These are phyloP conservation scores for Curvularia lunata DNA, from an alignment of 2,329 filamentous ascomycete genomes.

Conservation along the genomic window DNA sequence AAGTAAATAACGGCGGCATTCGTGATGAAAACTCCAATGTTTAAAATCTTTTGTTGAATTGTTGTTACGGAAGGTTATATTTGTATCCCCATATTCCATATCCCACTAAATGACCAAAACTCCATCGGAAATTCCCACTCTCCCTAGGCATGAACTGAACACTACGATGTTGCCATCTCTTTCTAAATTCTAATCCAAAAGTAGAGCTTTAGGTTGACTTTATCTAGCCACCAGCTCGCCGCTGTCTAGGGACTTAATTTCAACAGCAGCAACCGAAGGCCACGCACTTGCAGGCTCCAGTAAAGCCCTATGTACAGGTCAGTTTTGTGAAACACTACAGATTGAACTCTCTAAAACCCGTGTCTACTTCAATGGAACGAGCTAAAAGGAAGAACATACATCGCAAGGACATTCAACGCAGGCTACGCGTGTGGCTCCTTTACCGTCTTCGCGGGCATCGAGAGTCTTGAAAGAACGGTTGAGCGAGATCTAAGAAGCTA, in stretches of 20 bases:
- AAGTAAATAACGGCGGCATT: not conserved
- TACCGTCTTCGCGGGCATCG: not conserved
- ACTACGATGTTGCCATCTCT: not conserved
- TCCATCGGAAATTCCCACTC: not conserved
- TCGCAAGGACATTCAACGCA: constrained; percentile 12
- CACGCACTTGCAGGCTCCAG: not conserved
- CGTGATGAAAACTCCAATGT: not conserved
- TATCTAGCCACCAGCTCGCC: not conserved
- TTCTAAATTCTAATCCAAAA: not conserved
- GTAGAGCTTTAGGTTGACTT: not conserved
- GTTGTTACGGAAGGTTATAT: not conserved
- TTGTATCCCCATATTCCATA: not conserved
- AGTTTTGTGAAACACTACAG: not conserved
- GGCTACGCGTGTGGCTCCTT: constrained; percentile 5
- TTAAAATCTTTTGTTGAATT: too few relatives aligned
- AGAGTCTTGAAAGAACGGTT: constrained; percentile 13
- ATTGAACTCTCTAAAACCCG: too few relatives aligned
- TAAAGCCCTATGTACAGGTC: not conserved
- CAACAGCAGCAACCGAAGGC: not conserved
- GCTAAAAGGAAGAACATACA: constrained; percentile 1
- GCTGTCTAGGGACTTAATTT: not conserved
- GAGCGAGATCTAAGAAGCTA: constrained; percentile 5
- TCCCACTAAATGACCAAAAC: not conserved
- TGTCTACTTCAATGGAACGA: not conserved
- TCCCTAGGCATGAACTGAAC: not conserved